phyloP scores from a whole-genome alignment of 2,329 filamentous ascomycete species.

The Eurotiales sp. region DNA sequence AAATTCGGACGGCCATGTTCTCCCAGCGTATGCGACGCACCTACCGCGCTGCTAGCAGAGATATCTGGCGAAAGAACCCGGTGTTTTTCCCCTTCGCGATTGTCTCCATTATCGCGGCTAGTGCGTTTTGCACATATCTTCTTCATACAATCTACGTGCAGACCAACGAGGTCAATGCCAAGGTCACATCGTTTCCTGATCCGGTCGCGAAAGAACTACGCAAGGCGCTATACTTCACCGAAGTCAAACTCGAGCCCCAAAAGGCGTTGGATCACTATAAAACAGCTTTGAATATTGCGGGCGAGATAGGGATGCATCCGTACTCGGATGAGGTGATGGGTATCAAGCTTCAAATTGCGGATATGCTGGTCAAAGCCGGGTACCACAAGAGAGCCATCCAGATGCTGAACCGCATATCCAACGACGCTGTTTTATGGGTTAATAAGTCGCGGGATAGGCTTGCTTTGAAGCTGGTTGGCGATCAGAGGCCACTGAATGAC shows the following conservation, averaged over 20 bases:
- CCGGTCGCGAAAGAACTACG: constrained; percentile 61
- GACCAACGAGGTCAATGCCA: constrained; percentile 38
- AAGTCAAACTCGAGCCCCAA: constrained; percentile 68
- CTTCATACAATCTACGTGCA: constrained; percentile 36
- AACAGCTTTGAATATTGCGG: constrained; percentile 69
- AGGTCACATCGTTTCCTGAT: constrained; percentile 42
- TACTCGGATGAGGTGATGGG: constrained; percentile 90
- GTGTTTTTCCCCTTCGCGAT: constrained; percentile 41
- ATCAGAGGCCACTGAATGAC: constrained; percentile 18
- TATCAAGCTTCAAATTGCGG: constrained; percentile 76
- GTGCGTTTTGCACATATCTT: constrained; percentile 36
- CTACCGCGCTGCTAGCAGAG: constrained; percentile 34
- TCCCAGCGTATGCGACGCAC: constrained; percentile 29
- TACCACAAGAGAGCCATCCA: constrained; percentile 68
- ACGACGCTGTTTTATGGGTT: constrained; percentile 57
- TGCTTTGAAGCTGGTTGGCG: constrained; percentile 20
- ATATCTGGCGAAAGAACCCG: constrained; percentile 42
- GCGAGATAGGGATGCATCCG: constrained; percentile 73
- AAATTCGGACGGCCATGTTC: constrained; percentile 20
- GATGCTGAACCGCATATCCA: constrained; percentile 71
- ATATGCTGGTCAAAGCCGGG: constrained; percentile 73
- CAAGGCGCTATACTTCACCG: constrained; percentile 80
- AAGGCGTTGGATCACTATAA: constrained; percentile 80
- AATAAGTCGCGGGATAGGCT: constrained; percentile 18
- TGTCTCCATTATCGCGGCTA: constrained; percentile 33